Percentiles rank a stretch among this genome's conserved stretches.
phyloP scores from a whole-genome alignment of 1,139 yeast genomes.

The Taphrina wiesneri region DNA sequence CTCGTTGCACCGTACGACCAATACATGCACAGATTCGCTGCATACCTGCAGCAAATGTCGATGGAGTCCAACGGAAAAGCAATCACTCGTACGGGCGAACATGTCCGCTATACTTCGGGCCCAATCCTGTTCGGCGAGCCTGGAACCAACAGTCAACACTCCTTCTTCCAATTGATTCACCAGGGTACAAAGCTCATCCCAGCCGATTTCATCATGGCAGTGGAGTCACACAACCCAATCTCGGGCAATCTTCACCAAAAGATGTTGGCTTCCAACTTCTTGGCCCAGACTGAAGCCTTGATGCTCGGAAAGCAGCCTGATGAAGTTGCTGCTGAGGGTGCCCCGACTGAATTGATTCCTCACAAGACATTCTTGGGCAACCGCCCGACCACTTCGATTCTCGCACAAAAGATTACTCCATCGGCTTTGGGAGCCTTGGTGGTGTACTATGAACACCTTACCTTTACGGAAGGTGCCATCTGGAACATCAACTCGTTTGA shows the following conservation, averaged over 20 bases:
- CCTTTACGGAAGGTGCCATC: slow-evolving; percentile 96
- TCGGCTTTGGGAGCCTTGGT: slow-evolving; percentile 93
- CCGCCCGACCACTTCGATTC: slow-evolving; percentile 97
- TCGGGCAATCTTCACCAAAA: slow-evolving; percentile 90
- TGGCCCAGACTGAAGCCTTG: slow-evolving; percentile 97
- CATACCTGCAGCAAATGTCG: slow-evolving; percentile 94
- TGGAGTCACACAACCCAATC: slow-evolving; percentile 96
- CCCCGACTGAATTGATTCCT: slow-evolving; percentile 73
- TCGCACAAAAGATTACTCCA: slow-evolving; percentile 94
- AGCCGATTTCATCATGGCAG: slow-evolving; percentile 93
- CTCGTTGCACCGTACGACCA: slow-evolving; percentile 98
- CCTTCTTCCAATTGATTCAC: slow-evolving; percentile 98
- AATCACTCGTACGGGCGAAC: slow-evolving; percentile 85
- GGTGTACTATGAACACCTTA: slow-evolving; percentile 95
- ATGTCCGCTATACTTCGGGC: slow-evolving; percentile 94
- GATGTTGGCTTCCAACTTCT: slow-evolving; percentile 97
- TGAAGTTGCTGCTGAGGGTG: slow-evolving; percentile 84
- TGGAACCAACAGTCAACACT: slow-evolving; percentile 97
- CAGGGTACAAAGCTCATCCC: slow-evolving; percentile 98
- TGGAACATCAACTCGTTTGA: slow-evolving; percentile 99
- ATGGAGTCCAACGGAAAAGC: slow-evolving; percentile 99
- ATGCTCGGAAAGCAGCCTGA: slow-evolving; percentile 92
- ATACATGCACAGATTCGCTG: slow-evolving; percentile 98
- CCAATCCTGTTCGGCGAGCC: slow-evolving; percentile 97
- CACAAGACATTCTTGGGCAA: slow-evolving; percentile 96